Evolutionary conservation across 805 yeast genomes (phyloP).

Genomic region (Cyberlindnera maritima): DNA sequence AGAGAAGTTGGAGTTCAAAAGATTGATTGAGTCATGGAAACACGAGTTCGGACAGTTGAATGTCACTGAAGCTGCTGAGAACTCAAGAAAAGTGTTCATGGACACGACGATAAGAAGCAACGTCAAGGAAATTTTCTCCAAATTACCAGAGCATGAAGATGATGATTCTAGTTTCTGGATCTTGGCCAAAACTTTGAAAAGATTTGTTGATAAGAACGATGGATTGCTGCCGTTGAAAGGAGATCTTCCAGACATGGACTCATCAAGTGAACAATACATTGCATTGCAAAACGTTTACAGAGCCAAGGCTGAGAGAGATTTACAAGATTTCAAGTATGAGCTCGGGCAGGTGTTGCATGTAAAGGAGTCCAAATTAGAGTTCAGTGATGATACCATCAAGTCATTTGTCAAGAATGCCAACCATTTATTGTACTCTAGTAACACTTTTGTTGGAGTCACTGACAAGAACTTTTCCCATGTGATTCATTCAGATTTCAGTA

Average conservation of each 20-base stretch:
- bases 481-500: not conserved
- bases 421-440: constrained; percentile 31
- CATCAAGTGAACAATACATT: constrained; percentile 63
- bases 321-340: constrained; percentile 34
- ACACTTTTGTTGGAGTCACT: constrained; percentile 3
- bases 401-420: constrained; percentile 64
- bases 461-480: constrained; percentile 9
- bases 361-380: not conserved
- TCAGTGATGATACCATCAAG: constrained; percentile 33
- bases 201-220: constrained; percentile 41
- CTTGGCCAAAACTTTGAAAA: constrained; percentile 49
- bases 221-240: constrained; percentile 69
- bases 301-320: constrained; percentile 52
- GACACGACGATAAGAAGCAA: constrained; percentile 31
- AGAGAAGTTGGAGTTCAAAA: constrained; percentile 41
- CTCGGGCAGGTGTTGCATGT: constrained; percentile 28
- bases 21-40: constrained; percentile 35
- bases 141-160: constrained; percentile 6
- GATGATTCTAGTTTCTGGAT: constrained; percentile 53
- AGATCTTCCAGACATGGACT: constrained; percentile 83
- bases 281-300: constrained; percentile 56
- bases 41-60: constrained; percentile 38
- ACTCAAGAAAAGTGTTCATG: constrained; percentile 42
- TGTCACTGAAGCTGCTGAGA: constrained; percentile 49
- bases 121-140: constrained; percentile 26